Evolutionary conservation across 352 stramenopile species (phyloP).

Genomic region (Thalassiosira ordinaria): DNA sequence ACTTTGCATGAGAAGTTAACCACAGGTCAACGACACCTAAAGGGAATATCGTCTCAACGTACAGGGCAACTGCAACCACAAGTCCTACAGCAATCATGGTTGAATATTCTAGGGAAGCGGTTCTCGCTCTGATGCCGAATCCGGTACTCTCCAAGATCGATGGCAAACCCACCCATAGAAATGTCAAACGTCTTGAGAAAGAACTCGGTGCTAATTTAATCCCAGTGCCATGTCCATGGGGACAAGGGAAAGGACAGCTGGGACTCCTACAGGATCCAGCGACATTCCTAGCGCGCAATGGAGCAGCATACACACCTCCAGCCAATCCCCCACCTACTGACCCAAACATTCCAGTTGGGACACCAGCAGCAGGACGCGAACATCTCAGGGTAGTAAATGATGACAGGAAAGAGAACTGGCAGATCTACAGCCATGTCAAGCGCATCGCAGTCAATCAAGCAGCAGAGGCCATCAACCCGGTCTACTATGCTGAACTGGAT

Average conservation of each 20-base stretch:
- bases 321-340: neutral
- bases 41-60: too few species aligned
- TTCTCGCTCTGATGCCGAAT: conserved; percentile 1
- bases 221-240: neutral
- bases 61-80: too few species aligned
- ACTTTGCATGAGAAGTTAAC: too few species aligned
- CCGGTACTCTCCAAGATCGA: neutral
- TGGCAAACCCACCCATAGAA: neutral
- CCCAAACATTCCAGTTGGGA: neutral
- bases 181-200: neutral
- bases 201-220: neutral
- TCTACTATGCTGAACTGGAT: conserved; percentile 4
- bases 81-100: too few species aligned
- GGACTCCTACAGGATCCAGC: neutral
- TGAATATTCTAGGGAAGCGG: too few species aligned
- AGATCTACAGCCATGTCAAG: too few species aligned
- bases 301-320: neutral
- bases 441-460: neutral
- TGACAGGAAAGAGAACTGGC: neutral
- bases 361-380: neutral
- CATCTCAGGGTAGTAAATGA: neutral
- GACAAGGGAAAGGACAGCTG: neutral
- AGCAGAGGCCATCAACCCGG: neutral
- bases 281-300: neutral
- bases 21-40: too few species aligned